phyloP scores from a whole-genome alignment of 2,329 filamentous ascomycete genomes.

The Ophioceras dolichostomum region DNA sequence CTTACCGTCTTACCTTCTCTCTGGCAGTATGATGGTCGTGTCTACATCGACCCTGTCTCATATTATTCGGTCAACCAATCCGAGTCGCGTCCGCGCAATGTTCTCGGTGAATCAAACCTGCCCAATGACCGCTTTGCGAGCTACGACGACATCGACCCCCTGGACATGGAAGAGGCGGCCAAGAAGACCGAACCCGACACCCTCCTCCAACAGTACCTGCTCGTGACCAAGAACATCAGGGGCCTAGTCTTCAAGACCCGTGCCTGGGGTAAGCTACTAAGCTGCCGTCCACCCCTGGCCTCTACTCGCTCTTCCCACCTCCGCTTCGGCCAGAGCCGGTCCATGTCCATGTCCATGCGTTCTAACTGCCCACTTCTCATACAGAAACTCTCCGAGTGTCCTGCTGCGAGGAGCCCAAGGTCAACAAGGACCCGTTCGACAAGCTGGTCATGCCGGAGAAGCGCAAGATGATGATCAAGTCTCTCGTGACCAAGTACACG shows the following conservation, averaged over 20 bases:
- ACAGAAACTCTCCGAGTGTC: slow-evolving; percentile 1
- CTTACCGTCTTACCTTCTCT: too few relatives aligned
- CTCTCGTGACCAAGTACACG: slow-evolving; percentile 6
- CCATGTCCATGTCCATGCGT: not conserved
- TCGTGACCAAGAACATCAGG: not conserved
- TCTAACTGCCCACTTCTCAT: not conserved
- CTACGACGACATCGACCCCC: not conserved
- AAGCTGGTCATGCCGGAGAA: slow-evolving; percentile 6
- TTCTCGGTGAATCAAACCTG: too few relatives aligned
- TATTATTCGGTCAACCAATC: not conserved
- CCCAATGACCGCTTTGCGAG: not conserved
- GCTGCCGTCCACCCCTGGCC: not conserved
- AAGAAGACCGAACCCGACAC: not conserved
- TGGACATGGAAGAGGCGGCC: not conserved
- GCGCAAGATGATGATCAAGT: slow-evolving; percentile 7
- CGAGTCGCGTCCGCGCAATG: too few relatives aligned
- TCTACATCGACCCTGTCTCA: not conserved
- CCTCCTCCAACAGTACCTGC: not conserved
- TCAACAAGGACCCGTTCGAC: slow-evolving; percentile 5
- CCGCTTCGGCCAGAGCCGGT: too few relatives aligned
- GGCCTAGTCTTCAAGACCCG: not conserved
- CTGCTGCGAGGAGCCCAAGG: slow-evolving; percentile 2
- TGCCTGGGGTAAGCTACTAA: not conserved
- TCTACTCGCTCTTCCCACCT: too few relatives aligned
- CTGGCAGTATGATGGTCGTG: too few relatives aligned